Evolutionary conservation across 352 stramenopile species (phyloP), one percentile per base, ranked within the genome.

Genomic region (Phytophthora aleatoria): DNA sequence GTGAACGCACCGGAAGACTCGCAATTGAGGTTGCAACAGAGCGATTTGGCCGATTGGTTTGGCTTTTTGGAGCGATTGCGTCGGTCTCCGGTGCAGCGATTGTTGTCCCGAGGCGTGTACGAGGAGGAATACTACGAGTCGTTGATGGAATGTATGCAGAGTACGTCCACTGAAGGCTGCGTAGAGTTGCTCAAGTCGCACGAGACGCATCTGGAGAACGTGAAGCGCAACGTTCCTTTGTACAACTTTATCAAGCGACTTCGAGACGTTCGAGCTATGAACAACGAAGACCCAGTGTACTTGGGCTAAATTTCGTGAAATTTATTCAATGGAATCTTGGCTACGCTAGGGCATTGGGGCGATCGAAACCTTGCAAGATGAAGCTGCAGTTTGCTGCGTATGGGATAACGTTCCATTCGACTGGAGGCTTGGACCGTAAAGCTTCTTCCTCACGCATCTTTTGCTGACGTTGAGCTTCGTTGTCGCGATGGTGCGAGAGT

Each of bases 101-200:
- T 96, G 62, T 67, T 94, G 12, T 90, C 84, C 53, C 77, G 87
- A 30, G 79, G 81, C 38, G 83, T 93, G 33, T 91, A 91, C 69
- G 80, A 85, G 28, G 80, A 91, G 39, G 80, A 91, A 45, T 91
- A 91, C 67, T 74, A 80, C 44, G 74, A 87, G 59, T 89, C 83
- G 24, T 73, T 90, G 61, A 85, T 76, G 58, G 72, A 91, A 57
- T 91, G 83, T 61, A 91, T 91, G 83, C 72, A 79, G 51, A 67
- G 55, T 52, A 80, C 76, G 3, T 59, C 76, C 0, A 66, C 59
- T 11, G 64, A 91, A 38, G 83, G 79, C n/a, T 88, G 80, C 50
- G 50, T 70, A 3, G 80, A 88, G 57, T 79, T 91, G 64, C 67
- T 91, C 20, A 69, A 76, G 53, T 87, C 80, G 27, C 83, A 91